Evolutionary conservation across 2,329 filamentous ascomycete species (phyloP), one percentile per base, ranked within the genome.

Genomic region (Pezicula rhizophila): DNA sequence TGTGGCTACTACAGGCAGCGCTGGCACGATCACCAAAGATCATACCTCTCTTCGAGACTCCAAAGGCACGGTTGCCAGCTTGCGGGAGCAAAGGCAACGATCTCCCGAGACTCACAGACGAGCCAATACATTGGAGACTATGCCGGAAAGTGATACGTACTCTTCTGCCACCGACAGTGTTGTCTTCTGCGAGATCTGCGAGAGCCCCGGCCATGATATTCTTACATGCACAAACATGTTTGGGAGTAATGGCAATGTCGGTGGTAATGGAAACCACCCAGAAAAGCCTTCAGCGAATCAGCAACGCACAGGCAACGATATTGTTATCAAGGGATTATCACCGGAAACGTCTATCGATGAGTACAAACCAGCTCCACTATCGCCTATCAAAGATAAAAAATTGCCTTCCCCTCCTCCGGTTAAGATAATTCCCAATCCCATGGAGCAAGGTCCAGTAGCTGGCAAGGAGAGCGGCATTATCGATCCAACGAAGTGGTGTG

Each of bases 141-240:
- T 86, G 82, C 76, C 75, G 38, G 85, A 87, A 66, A 87, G 79
- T 61, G 85, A 87, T 58, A 74, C 76, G 12, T 78, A 85, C 66
- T 87, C 85, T 34, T 81, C 79, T 25, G 78, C 80, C 18, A 88
- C 85, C 35, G 87, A 90, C 64, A 83, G 57, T 45, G 40, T 42
- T 26, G 40, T 42, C 23, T 64, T 64, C 47, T 97, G 92, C 68
- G 93, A 97, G 70, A 93, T 97, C 53, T 97, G 92, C 70, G 91
- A 96, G 71, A 88, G 87, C 31, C 78, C 81, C 42, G 91, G 92
- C 14, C 92, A 97, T 64, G 92, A 97, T 61, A 96, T 97, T 52
- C 74, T 97, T 49, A 95, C 88, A 18, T 97, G 92, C 75, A 90
- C 87, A 46, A 92, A 89, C 66, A 93, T 96, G 84, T 92, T 88